These are phyloP conservation scores for Rutstroemia sydowiana DNA, from an alignment of 2,329 filamentous ascomycete species.

Conservation along the genomic window DNA sequence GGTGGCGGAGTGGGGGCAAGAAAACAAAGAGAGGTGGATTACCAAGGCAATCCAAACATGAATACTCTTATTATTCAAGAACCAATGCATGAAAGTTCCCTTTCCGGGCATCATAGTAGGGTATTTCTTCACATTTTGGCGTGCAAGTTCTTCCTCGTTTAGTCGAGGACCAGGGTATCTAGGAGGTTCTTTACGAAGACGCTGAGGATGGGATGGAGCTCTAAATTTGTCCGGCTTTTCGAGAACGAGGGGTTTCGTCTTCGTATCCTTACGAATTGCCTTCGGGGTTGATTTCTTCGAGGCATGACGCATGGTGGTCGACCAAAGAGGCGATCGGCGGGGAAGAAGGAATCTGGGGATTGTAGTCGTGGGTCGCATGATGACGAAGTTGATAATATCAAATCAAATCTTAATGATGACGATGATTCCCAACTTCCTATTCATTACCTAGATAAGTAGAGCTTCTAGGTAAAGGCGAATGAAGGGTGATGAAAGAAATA, in stretches of 20 bases:
- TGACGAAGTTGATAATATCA: no score
- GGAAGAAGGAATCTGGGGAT: conserved; percentile 66
- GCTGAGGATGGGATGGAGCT: conserved; percentile 79
- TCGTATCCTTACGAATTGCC: conserved; percentile 6
- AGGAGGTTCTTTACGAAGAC: conserved; percentile 51
- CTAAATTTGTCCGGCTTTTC: conserved; percentile 86
- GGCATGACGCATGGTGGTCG: conserved; percentile 32
- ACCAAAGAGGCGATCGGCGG: conserved; percentile 50
- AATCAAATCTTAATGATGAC: no score
- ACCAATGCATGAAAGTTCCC: conserved; percentile 77
- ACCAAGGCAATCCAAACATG: conserved; percentile 83
- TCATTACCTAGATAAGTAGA: no score
- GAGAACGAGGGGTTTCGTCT: conserved; percentile 58
- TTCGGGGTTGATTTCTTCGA: conserved; percentile 27
- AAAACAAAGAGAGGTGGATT: conserved; percentile 27
- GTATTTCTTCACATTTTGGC: conserved; percentile 66
- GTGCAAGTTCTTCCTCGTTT: conserved; percentile 55
- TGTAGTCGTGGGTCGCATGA: conserved; percentile 35
- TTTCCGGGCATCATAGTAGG: conserved; percentile 83
- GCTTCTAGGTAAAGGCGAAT: no score
- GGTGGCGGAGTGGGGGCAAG: neutral
- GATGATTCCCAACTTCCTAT: no score
- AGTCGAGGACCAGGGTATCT: conserved; percentile 66
- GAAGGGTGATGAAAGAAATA: no score
- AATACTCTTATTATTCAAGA: conserved; percentile 68